These are phyloP conservation scores for Misopates orontium DNA, from an alignment of 257 asterid species.

Conservation along the genomic window DNA sequence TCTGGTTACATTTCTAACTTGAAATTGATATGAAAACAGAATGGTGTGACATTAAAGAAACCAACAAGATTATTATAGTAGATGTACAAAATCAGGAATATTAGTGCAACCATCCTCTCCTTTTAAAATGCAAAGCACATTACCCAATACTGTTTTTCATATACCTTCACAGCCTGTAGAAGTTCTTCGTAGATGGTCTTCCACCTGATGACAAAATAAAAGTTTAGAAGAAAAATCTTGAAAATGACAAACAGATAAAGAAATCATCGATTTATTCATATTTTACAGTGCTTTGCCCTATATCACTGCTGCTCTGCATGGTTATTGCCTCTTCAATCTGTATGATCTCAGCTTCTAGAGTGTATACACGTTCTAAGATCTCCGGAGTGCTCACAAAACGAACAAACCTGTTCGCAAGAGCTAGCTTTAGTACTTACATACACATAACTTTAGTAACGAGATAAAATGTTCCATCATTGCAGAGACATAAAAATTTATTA, in stretches of 20 bases:
- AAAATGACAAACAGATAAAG: constrained; percentile 16
- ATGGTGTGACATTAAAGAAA: too few species aligned
- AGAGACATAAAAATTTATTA: not conserved
- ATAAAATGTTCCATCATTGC: too few species aligned
- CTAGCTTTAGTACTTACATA: constrained; percentile 23
- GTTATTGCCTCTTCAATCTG: constrained; percentile 86
- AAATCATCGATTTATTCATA: constrained; percentile 16
- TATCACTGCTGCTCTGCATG: constrained; percentile 59
- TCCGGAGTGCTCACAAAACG: constrained; percentile 99
- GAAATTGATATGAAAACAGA: not conserved
- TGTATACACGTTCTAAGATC: constrained; percentile 85
- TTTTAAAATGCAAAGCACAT: not conserved
- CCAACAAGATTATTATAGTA: too few species aligned
- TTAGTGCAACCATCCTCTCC: not conserved
- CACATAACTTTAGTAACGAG: not conserved
- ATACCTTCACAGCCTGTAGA: constrained; percentile 67
- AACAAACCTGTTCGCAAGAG: constrained; percentile 71
- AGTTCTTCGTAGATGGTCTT: constrained; percentile 50
- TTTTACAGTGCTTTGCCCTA: constrained; percentile 58
- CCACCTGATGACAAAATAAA: constrained; percentile 46
- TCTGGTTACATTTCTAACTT: constrained; percentile 9
- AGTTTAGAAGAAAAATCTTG: constrained; percentile 2
- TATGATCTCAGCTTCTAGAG: constrained; percentile 83
- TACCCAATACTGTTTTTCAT: constrained; percentile 12
- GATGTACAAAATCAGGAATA: too few species aligned